phyloP scores from a whole-genome alignment of 2,329 filamentous ascomycete genomes.

The Lasiodiplodia theobromae region DNA sequence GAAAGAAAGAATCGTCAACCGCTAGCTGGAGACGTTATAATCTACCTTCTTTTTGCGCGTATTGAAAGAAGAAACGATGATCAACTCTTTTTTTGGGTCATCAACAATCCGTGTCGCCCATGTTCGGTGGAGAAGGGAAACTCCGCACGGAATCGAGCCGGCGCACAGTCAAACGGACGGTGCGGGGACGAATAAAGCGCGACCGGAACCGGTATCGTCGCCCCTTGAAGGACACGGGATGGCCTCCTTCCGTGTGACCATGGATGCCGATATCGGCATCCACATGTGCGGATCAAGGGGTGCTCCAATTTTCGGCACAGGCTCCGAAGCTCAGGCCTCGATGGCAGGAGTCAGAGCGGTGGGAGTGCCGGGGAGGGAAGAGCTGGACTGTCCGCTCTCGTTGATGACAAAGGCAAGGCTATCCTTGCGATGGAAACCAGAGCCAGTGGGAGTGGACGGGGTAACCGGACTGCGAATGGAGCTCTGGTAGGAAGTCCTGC shows the following conservation, averaged over 20 bases:
- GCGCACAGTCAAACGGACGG: background rate
- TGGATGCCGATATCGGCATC: slow-evolving; percentile 19
- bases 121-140: background rate
- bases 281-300: slow-evolving; percentile 9
- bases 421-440: slow-evolving; percentile 26
- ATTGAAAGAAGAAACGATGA: background rate
- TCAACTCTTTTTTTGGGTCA: background rate
- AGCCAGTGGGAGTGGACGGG: slow-evolving; percentile 11
- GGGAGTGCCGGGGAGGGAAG: slow-evolving; percentile 20
- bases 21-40: background rate
- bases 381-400: slow-evolving; percentile 22
- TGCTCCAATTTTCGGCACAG: slow-evolving; percentile 6
- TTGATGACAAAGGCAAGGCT: slow-evolving; percentile 30
- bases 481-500: slow-evolving; percentile 18
- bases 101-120: background rate
- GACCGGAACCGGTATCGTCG: background rate
- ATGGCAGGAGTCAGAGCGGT: slow-evolving; percentile 24
- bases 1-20: background rate
- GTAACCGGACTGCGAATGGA: slow-evolving; percentile 11
- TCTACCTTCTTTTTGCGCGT: slow-evolving; percentile 8
- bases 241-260: slow-evolving; percentile 4
- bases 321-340: slow-evolving; percentile 16
- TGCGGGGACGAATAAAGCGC: background rate
- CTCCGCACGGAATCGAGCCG: background rate
- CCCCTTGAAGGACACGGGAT: background rate